These are phyloP conservation scores for Magnolia officinalis DNA, from an alignment of 164 flowering plant species.

Conservation along the genomic window DNA sequence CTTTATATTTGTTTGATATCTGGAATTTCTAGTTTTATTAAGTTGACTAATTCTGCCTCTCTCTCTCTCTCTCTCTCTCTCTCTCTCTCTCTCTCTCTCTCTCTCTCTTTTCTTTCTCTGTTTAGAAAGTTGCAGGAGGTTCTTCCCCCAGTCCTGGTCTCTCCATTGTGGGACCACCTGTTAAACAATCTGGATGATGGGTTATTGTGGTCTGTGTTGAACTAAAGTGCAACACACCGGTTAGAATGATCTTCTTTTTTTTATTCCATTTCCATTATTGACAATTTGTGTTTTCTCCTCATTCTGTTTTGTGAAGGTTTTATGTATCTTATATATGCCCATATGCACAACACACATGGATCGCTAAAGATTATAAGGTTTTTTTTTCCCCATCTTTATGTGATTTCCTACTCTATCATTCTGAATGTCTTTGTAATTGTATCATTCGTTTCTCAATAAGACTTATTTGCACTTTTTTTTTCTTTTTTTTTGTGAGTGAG, in stretches of 20 bases:
- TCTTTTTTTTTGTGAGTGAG: background rate
- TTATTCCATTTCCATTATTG: too few relatives aligned
- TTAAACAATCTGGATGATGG: too few relatives aligned
- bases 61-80: background rate
- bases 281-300: too few relatives aligned
- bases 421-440: too few relatives aligned
- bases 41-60: background rate
- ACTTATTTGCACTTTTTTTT: background rate
- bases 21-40: background rate
- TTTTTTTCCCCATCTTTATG: background rate
- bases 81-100: background rate
- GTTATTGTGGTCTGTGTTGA: too few relatives aligned
- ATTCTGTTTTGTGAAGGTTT: conserved; percentile 37
- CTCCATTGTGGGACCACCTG: too few relatives aligned
- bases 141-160: conserved; percentile 20
- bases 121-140: conserved; percentile 20
- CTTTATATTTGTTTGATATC: background rate
- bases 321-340: conserved; percentile 69
- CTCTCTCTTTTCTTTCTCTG: background rate
- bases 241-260: too few relatives aligned
- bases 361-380: conserved; percentile 77
- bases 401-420: too few relatives aligned
- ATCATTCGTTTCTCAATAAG: too few relatives aligned
- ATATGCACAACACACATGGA: conserved; percentile 82
- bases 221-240: too few relatives aligned